Percentiles rank a stretch among this genome's conserved stretches.
These are phyloP conservation scores for Toxicodendron radicans DNA, from an alignment of 345 rosid species.

Conservation along the genomic window DNA sequence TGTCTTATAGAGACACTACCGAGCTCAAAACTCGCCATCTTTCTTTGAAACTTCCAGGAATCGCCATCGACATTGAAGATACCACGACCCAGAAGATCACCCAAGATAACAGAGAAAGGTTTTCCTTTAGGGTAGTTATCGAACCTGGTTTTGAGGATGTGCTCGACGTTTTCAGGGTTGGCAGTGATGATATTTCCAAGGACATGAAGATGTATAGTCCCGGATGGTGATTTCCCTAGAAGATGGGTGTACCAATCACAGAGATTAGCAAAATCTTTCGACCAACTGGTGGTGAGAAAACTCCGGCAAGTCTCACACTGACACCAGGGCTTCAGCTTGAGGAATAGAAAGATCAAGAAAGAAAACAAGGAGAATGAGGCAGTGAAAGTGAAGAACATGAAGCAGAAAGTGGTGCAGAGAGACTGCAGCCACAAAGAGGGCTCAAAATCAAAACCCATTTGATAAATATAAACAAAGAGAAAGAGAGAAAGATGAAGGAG, in stretches of 20 bases:
- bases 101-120: slow-evolving; percentile 50
- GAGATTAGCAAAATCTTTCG: slow-evolving; percentile 39
- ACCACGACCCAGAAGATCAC: slow-evolving; percentile 73
- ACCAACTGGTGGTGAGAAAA: slow-evolving; percentile 35
- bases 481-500: neutral
- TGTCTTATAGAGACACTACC: slow-evolving; percentile 46
- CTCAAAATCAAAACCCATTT: slow-evolving; percentile 24
- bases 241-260: slow-evolving; percentile 52
- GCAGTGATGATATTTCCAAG: slow-evolving; percentile 53
- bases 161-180: slow-evolving; percentile 55
- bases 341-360: slow-evolving; percentile 28
- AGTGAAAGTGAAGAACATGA: slow-evolving; percentile 36
- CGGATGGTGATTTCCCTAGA: slow-evolving; percentile 37
- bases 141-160: slow-evolving; percentile 63
- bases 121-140: slow-evolving; percentile 74
- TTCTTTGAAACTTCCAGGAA: slow-evolving; percentile 63
- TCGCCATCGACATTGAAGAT: slow-evolving; percentile 73
- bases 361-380: slow-evolving; percentile 30
- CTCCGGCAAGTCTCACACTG: slow-evolving; percentile 39
- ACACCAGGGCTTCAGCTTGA: slow-evolving; percentile 38
- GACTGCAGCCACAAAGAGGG: slow-evolving; percentile 20
- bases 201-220: slow-evolving; percentile 44
- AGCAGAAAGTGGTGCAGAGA: slow-evolving; percentile 22
- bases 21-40: slow-evolving; percentile 65
- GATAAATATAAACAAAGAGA: neutral